Evolutionary conservation across 805 yeast species (phyloP), one percentile per base, ranked within the genome.

Genomic region (Blastobotrys peoriensis): DNA sequence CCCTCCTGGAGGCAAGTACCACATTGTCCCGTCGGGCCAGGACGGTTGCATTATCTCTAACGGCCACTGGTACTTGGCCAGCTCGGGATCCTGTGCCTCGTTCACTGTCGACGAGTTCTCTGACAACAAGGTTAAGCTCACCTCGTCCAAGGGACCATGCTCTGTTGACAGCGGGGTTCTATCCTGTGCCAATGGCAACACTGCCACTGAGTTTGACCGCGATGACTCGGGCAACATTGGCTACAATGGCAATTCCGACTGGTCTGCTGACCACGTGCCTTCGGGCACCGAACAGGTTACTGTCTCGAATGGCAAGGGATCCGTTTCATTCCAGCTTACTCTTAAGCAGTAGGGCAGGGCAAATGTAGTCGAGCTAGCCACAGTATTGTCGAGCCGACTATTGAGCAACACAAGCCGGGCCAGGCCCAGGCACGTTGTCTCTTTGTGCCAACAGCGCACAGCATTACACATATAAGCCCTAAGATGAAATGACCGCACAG

Each of bases 81-180:
- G 53, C 8, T 70, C 73, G 15, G 96, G 96, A 1, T 78, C 93
- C 0, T 91, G 97, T 63, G 98, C 96, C 3, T 78, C 83, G 3
- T 89, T 72, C 65, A 71, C 71, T 20, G 55, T 84, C 20, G 57
- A 63, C 25, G 72, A 78, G 43, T 76, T 83, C 25, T 74, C 75
- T 27, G 78, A 78, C 62, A 93, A 93, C 2, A 93, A 93, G n/a
- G 75, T 77, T 55, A 74, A 78, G 46, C 58, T 89, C 37, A 71
- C 71, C 48, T 75, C 93, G 1, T 76, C 86, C 33, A 78, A 75
- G 55, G 97, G 97, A 0, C 75, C 69, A 48, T 89, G 97, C 66
- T 81, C 61, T 46, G 56, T 55, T 42, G 56, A 46, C 48, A 25
- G 30, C 13, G 68, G 55, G 38, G 63, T 28, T 27, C 52, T 64